Base-by-base conservation (phyloP, 2,329 filamentous ascomycete species). In the Talaromyces sp. region DNA sequence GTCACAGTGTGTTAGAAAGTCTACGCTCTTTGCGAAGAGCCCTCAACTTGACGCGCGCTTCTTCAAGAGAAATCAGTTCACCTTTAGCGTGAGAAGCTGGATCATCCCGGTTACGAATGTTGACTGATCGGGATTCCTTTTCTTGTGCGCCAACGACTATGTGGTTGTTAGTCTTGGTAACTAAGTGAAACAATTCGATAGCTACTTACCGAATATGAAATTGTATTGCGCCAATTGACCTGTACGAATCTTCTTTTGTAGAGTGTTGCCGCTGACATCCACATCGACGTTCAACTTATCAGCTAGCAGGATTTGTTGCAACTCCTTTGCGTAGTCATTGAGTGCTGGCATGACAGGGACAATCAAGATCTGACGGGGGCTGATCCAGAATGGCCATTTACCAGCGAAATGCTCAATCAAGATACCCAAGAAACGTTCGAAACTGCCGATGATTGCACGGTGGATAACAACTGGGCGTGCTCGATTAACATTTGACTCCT, bases 91-190 rank as follows among this genome's bases (percentile, higher is more conserved):
- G 87, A 10, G 85, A 87, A 49, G 81, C 80, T 19, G 84, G 85
- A 69, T 88, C 85, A 70, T 89, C 87, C 61, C 87, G 80, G 75
- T 89, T 89, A 49, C 87, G 81, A 70, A 89, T 86, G 73, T 89
- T 89, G 67, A 89, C 86, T 3, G 83, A 82, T 66, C 84, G 80
- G 22, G 78, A 79, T 68, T 87, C 83, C 75, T 82, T 84, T 78
- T 89, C 87, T 72, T 86, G 80, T 3, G 85, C 86, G 65, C 87
- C 87, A 19, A 89, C 86, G 41, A 89, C 87, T 82, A 69, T 45
- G 9, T 59, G 58, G 43, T 59, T 63, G 64, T 70, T 64, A 73
- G 69, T 39, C n/a, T 39, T 13, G 45, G 35, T 41, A 43, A 10
- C n/a, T 11, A 50, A 22, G 13, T 31, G 11, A 59, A 17, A 56